Evolutionary conservation across 75 land plant species (phyloP), one percentile per base, ranked within the genome.

Genomic region (Pinus tabuliformis): DNA sequence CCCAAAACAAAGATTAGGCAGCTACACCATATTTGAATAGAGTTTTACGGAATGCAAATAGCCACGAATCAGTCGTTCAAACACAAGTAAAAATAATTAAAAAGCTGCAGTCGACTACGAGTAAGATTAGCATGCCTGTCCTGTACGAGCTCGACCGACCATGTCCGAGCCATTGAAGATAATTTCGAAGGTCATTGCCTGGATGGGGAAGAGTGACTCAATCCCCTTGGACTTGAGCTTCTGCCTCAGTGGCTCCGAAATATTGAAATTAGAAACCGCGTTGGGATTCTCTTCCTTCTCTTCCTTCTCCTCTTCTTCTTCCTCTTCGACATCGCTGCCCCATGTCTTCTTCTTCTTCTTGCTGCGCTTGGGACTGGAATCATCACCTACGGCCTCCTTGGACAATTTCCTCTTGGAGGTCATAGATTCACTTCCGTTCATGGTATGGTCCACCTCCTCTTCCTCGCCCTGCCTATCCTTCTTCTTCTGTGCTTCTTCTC

Each of bases 111-210:
- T 22, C 62, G 22, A 30, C 12, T 9, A 49, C 0, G 54, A 9
- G 54, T 49, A 49, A 49, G 12, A 49, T 49, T 36, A 79, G n/a
- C 71, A 61, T 81, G 90, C 97, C 95, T 97, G 98, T 28, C 99
- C 99, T 71, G 99, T 96, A 6, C 93, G 87, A 3, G 98, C 99
- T 7, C 99, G 87, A 6, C 98, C 99, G 58, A 97, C 93, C 83
- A 97, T 86, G 84, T 97, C 99, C 56, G 80, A 79, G 0, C 99
- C 99, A 68, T 84, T 89, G 21, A 86, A 80, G 20, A 94, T 78
- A 5, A 78, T 78, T 77, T 94, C 85, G 76, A 94, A 97, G 0
- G 98, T 97, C 90, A 86, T 89, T 1, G 99, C 96, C 79, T 97
- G 99, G 75, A 97, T 97, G 5, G 98, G 93, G 62, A 97, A 94